Evolutionary conservation across 352 stramenopile genomes (phyloP).

Genomic region (Globisporangium mamillatum): DNA sequence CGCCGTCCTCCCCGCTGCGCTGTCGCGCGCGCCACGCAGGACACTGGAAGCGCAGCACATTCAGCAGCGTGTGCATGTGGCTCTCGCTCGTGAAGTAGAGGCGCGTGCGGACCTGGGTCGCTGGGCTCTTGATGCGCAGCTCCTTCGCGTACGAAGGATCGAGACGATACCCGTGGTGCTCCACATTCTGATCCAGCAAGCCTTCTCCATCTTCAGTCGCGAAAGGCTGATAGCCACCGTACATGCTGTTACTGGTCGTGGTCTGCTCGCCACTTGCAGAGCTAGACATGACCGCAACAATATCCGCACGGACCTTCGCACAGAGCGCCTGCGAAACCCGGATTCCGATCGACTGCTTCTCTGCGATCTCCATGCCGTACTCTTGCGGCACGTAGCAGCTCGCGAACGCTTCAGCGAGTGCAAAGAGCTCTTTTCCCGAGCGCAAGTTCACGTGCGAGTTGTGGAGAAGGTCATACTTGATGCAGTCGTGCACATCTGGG

Average conservation of each 20-base stretch:
- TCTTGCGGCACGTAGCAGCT: constrained; percentile 98
- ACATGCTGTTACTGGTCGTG: constrained; percentile 31
- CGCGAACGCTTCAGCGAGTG: constrained; percentile 93
- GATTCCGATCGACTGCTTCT: constrained; percentile 95
- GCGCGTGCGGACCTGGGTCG: constrained; percentile 90
- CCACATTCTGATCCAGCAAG: constrained; percentile 51
- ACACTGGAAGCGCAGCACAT: constrained; percentile 94
- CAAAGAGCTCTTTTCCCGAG: constrained; percentile 90
- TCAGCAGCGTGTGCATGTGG: constrained; percentile 98
- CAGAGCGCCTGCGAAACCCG: constrained; percentile 96
- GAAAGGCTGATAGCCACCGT: constrained; percentile 27
- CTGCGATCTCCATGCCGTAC: constrained; percentile 86
- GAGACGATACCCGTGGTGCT: constrained; percentile 88
- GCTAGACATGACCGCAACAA: constrained; percentile 78
- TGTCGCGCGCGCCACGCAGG: constrained; percentile 63
- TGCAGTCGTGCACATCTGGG: constrained; percentile 97
- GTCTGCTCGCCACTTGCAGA: constrained; percentile 35
- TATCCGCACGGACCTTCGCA: constrained; percentile 97
- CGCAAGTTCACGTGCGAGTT: constrained; percentile 92
- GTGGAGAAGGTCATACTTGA: constrained; percentile 98
- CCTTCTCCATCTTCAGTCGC: constrained; percentile 31
- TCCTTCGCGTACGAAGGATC: constrained; percentile 89
- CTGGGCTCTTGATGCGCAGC: constrained; percentile 93
- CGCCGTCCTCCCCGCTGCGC: constrained; percentile 51
- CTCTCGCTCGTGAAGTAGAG: constrained; percentile 99